Evolutionary conservation across 805 yeast species (phyloP), one percentile per base, ranked within the genome.

Genomic region (Saccharomycopsis olivae): DNA sequence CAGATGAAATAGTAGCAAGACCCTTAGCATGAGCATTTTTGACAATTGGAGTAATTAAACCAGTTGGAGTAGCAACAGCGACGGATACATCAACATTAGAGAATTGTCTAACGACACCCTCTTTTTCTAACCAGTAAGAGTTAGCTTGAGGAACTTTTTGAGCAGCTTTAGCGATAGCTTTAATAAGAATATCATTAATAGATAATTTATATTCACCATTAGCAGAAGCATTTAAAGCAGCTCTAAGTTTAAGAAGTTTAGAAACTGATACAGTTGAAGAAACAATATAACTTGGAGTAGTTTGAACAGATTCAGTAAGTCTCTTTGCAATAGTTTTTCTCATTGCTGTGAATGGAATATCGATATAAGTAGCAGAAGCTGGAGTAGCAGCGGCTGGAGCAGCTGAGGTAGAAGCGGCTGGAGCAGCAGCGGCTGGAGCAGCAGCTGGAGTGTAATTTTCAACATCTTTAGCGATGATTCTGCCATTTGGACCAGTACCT

Each of bases 21-120:
- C 98, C 98, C 71, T 81, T 85, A 44, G 79, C 52, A 57, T 92
- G 83, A 33, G 95, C 96, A 57, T 79, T 71, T 63, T 76, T 78
- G 51, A 92, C 88, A 54, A 92, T 89, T 51, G 99, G 99, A 38
- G 99, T 92, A 61, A 92, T 80, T 52, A 92, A 73, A 38, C 99
- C 99, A 38, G 94, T 75, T 60, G 97, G 96, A 15, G 98, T 92
- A 46, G 98, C 92, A 49, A 92, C 99, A 30, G 99, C 99, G 46
- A 89, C 96, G 18, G 97, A 87, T 42, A 92, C 94, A 57, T 92
- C 99, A 41, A 89, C 97, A 54, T 75, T 80, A 56, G 71, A 68
- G 74, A 76, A 92, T 66, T 83, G 88, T 69, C 99, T 84, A 52
- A 92, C 85, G 55, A 89, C 80, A 50, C 87, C 86, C 66, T 92